Evolutionary conservation across 2,329 filamentous ascomycete genomes (phyloP), one percentile per base, ranked within the genome.

Genomic region (Colletotrichum sp.): DNA sequence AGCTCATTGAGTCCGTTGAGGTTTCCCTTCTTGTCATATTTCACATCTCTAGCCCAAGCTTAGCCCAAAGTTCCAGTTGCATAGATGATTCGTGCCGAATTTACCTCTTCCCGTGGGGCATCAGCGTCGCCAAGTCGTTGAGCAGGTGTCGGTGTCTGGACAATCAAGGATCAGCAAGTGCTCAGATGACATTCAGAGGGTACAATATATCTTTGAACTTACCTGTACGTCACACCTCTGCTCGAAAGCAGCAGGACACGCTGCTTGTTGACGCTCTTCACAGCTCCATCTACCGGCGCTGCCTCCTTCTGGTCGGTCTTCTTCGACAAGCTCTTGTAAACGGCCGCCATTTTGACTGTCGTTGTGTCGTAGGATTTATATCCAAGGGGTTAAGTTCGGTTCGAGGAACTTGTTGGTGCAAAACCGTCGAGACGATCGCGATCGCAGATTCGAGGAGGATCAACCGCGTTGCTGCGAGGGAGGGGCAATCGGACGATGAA

Each of bases 1-100:
- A 75, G 52, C 82, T 96, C 95, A 86, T 97, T 97, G 67, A 98
- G 91, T 83, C 94, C 89, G 90, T 92, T 90, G 80, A 96, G 90
- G 88, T 97, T 96, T 48, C 95, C 96, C 87, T 98, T 98, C 69
- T 95, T 97, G 85, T 99, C 97, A 79, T 98, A 95, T 86, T 99
- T 99, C 80, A 94, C 95, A 84, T 99, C 67, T 32, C 56, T 70
- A 27, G 55, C 4, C 32, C 13, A 18, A 32, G 16, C 12, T 69
- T 69, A 69, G 66, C 66, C 36, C 18, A 22, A 52, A 52, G 16
- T 27, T 18, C 8, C 18, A 30, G 7, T 16, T 15, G 43, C 18
- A 27, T 66, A 22, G 27, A 18, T 43, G 30, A 18, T 55, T 18
- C 32, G 55, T 60, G n/a, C 39, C 25, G 12, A 18, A 12, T 16